phyloP scores from a whole-genome alignment of 345 rosid genomes.

The Luvunga scandens region DNA sequence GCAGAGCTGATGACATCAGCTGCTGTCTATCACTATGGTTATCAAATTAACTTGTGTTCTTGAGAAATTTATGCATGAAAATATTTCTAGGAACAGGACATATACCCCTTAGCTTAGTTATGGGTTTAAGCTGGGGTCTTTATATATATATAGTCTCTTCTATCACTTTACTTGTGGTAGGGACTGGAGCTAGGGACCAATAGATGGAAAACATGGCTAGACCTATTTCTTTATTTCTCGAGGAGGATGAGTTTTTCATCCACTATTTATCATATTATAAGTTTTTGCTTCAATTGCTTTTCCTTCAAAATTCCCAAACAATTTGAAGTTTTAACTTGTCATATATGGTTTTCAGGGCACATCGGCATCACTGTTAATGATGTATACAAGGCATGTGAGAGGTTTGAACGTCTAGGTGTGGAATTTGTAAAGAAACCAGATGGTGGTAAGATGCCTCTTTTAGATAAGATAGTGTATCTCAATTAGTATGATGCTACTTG shows the following conservation, averaged over 20 bases:
- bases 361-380: slow-evolving; percentile 95
- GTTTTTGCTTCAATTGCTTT: neutral
- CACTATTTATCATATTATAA: neutral
- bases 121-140: neutral
- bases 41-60: neutral
- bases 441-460: slow-evolving; percentile 46
- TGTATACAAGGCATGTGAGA: slow-evolving; percentile 88
- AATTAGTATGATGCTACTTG: neutral
- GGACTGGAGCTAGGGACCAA: neutral
- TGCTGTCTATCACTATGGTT: neutral
- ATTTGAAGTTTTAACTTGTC: neutral
- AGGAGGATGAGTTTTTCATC: neutral
- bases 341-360: slow-evolving; percentile 53
- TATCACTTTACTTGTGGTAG: neutral
- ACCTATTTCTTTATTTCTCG: neutral
- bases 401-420: slow-evolving; percentile 82
- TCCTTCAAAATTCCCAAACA: neutral
- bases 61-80: neutral
- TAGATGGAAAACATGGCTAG: neutral
- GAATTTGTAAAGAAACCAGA: slow-evolving; percentile 86
- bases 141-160: neutral
- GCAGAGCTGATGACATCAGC: neutral
- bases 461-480: neutral
- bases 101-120: neutral
- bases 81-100: neutral